Percentiles rank a stretch among this genome's conserved stretches.
Evolutionary conservation across 306 rosid species (phyloP).

Genomic region (Styphnolobium japonicum): DNA sequence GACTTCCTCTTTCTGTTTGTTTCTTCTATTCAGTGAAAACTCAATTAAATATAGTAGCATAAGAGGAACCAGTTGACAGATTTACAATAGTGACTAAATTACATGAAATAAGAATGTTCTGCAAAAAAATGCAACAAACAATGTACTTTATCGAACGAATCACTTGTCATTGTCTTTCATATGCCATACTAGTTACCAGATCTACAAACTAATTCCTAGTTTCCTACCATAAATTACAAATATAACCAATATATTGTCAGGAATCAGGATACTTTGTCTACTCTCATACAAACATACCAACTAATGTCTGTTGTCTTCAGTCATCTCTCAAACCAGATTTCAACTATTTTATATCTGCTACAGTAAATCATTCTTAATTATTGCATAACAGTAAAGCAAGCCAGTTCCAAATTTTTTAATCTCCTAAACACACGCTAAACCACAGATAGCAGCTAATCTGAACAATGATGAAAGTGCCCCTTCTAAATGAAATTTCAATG

Average conservation of each 20-base stretch:
- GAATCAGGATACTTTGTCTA: neutral
- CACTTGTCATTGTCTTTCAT: neutral
- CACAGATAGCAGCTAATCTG: neutral
- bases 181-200: neutral
- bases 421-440: neutral
- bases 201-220: neutral
- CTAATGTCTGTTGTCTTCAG: neutral
- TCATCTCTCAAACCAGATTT: neutral
- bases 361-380: neutral
- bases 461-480: neutral
- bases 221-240: neutral
- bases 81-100: neutral
- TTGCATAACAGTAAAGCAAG: neutral
- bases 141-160: neutral
- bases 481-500: neutral
- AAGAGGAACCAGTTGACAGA: constrained; percentile 1
- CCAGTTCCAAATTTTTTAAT: neutral
- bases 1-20: neutral
- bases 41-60: neutral
- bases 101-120: neutral
- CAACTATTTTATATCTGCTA: neutral
- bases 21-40: constrained; percentile 4
- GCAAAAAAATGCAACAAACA: neutral
- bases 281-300: neutral
- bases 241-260: neutral